Evolutionary conservation across 345 rosid species (phyloP).

Genomic region (Toxicodendron radicans): DNA sequence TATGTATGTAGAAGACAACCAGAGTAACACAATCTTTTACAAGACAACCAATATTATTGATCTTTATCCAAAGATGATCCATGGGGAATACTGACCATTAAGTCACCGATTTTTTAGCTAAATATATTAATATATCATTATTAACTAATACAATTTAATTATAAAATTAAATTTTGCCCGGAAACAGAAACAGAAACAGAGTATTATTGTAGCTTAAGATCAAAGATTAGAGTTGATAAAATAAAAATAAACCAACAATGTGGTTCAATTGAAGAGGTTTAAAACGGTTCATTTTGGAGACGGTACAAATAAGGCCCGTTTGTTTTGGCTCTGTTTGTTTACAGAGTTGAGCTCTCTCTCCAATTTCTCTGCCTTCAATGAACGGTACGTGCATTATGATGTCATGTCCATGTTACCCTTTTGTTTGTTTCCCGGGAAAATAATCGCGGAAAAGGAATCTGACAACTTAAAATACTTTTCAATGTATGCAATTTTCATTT

Average conservation of each 20-base stretch:
- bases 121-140: too few relatives aligned
- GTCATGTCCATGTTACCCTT: background rate
- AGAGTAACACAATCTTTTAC: too few relatives aligned
- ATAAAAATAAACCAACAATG: background rate
- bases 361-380: slow-evolving; percentile 1
- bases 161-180: too few relatives aligned
- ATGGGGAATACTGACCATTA: too few relatives aligned
- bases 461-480: background rate
- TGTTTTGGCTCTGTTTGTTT: background rate
- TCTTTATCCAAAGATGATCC: too few relatives aligned
- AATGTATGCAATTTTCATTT: background rate
- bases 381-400: slow-evolving; percentile 8
- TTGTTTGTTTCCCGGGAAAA: background rate
- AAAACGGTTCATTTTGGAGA: background rate
- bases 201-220: too few relatives aligned
- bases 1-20: too few relatives aligned
- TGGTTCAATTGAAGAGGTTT: background rate
- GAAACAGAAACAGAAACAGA: too few relatives aligned
- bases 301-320: background rate
- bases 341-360: background rate
- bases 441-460: background rate
- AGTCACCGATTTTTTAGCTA: too few relatives aligned
- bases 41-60: too few relatives aligned
- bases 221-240: background rate
- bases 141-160: too few relatives aligned